These are phyloP conservation scores for Ophiostoma piceae DNA, from an alignment of 2,329 filamentous ascomycete species.

Conservation along the genomic window DNA sequence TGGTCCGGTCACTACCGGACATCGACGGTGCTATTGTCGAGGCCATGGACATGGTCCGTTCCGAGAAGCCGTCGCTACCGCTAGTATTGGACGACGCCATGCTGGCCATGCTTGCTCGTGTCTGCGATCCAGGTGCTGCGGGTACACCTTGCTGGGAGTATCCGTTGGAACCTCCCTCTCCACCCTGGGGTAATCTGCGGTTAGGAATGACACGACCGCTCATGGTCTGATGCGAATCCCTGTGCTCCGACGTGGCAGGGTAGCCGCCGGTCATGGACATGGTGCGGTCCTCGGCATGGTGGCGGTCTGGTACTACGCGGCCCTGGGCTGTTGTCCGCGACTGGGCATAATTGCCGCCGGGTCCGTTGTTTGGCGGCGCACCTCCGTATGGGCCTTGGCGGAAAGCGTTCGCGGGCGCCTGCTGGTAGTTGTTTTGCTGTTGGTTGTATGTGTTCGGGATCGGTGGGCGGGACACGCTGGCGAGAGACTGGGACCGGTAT, in stretches of 20 bases:
- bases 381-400: conserved; percentile 55
- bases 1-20: conserved; percentile 52
- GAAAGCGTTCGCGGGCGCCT: conserved; percentile 67
- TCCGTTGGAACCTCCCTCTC: conserved; percentile 32
- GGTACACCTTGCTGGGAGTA: conserved; percentile 36
- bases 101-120: conserved; percentile 47
- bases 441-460: conserved; percentile 60
- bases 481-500: conserved; percentile 90
- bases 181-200: conserved; percentile 42
- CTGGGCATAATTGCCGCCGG: conserved; percentile 40
- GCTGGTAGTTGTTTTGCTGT: conserved; percentile 55
- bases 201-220: conserved; percentile 87
- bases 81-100: conserved; percentile 23
- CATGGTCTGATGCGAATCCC: conserved; percentile 83
- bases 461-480: conserved; percentile 56
- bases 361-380: conserved; percentile 46
- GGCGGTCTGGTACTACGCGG: conserved; percentile 81
- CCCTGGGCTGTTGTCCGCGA: conserved; percentile 87
- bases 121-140: conserved; percentile 43
- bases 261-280: conserved; percentile 94
- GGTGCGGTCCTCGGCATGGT: conserved; percentile 68
- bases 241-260: conserved; percentile 60
- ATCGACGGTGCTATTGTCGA: conserved; percentile 68
- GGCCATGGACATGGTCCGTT: conserved; percentile 83
- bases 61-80: conserved; percentile 32